These are phyloP conservation scores for Candida hispaniensis DNA, from an alignment of 805 yeast genomes.

Conservation along the genomic window DNA sequence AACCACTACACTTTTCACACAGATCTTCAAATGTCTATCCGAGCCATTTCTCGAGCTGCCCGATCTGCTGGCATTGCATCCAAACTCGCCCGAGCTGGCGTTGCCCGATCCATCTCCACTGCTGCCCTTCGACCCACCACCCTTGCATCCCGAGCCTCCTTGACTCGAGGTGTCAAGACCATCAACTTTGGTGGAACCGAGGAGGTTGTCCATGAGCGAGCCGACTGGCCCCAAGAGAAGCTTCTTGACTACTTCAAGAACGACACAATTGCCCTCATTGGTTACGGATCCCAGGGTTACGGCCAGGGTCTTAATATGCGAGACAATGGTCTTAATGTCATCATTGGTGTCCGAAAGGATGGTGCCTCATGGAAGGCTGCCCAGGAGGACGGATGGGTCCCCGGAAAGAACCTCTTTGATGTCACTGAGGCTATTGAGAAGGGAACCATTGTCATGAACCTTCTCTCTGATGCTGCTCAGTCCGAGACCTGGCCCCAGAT, in stretches of 20 bases:
- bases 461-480: slow-evolving; percentile 98
- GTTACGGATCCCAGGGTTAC: slow-evolving; percentile 99
- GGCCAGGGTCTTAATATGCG: slow-evolving; percentile 99
- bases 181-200: slow-evolving; percentile 94
- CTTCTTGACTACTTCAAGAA: slow-evolving; percentile 92
- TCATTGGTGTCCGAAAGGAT: slow-evolving; percentile 94
- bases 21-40: slow-evolving; percentile 9
- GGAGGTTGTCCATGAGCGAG: slow-evolving; percentile 95
- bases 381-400: slow-evolving; percentile 99
- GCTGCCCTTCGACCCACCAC: slow-evolving; percentile 33
- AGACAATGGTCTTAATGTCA: slow-evolving; percentile 96
- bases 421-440: slow-evolving; percentile 84
- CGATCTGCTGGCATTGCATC: slow-evolving; percentile 41
- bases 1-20: too few species aligned
- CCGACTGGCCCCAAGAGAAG: slow-evolving; percentile 99
- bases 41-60: slow-evolving; percentile 13
- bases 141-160: slow-evolving; percentile 41
- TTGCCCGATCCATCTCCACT: slow-evolving; percentile 57
- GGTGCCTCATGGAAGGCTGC: slow-evolving; percentile 99
- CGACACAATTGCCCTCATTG: slow-evolving; percentile 94
- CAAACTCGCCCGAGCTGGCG: slow-evolving; percentile 30
- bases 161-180: slow-evolving; percentile 85
- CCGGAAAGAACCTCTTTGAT: slow-evolving; percentile 95
- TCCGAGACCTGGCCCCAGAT: slow-evolving; percentile 90
- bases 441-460: slow-evolving; percentile 95